Base-by-base conservation (phyloP, 805 yeast species). In the Blastobotrys terrestris region DNA sequence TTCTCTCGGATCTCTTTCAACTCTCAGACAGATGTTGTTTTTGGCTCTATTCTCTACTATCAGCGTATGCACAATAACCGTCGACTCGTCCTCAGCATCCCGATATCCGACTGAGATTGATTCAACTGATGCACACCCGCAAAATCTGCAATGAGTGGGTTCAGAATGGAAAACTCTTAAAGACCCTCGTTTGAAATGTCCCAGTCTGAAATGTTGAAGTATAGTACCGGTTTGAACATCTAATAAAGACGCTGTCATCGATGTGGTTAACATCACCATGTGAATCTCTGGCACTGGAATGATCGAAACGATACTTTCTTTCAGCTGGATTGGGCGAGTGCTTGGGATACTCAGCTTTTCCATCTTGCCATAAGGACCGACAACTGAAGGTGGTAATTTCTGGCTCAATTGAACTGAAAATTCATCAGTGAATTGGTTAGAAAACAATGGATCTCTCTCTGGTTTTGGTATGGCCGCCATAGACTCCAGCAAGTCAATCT, bases 1-100 rank as follows among this genome's bases (percentile, higher is more conserved):
- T 69, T 89, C 97, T 61, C 95, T 78, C 1, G 92, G 88, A 68
- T 89, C 97, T 77, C 97, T 84, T 68, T 89, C 97, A 41, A 87
- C 95, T 67, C 96, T 79, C 52, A 89, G 69, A 67, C 97, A 89
- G 42, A 89, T 89, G 59, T 80, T 84, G 53, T 80, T 85, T 62
- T 86, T 85, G 7, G 95, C 89, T 53, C 83, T 75, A 63, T 85
- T 85, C 55, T 83, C 87, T 46, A 84, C 79, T 44, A 79, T 79
- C 61, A 81, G 84, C 0, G 94, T 84, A 61, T 88, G 96, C 71
- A 87, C 71, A 4, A 85, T 81, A 49, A 87, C 66, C 6, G 80
- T 77, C 3, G 75, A 76, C 1, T 56, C 57, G 2, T 75, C 71
- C 53, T 80, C 84, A 21, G 66, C 63, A 56, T 83, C 85, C 19